Percentiles rank a stretch among this genome's conserved stretches.
These are phyloP conservation scores for Wickerhamomyces strasburgensis DNA, from an alignment of 805 yeast species.

Conservation along the genomic window DNA sequence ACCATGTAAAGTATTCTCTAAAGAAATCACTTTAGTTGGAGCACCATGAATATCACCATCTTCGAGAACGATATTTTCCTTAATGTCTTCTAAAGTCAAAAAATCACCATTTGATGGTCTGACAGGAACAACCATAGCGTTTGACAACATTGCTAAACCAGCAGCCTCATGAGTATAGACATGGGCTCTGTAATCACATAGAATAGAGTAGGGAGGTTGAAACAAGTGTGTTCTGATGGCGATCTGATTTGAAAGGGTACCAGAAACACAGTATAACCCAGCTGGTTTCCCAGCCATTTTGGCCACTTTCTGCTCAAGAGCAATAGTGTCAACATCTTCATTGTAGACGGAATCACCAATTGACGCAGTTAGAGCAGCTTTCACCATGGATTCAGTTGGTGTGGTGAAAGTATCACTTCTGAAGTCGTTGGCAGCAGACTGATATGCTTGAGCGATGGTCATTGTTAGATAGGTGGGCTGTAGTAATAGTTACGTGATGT, in stretches of 20 bases:
- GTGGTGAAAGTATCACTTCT: constrained; percentile 88
- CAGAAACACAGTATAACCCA: constrained; percentile 80
- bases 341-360: constrained; percentile 85
- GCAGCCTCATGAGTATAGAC: constrained; percentile 82
- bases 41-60: constrained; percentile 84
- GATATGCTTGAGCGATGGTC: too few relatives aligned
- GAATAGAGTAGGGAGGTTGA: constrained; percentile 79
- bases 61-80: constrained; percentile 52
- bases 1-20: constrained; percentile 87
- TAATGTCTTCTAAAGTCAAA: constrained; percentile 73
- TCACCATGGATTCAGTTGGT: constrained; percentile 72
- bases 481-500: too few relatives aligned
- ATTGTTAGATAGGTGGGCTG: too few relatives aligned
- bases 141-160: constrained; percentile 82
- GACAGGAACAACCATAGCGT: constrained; percentile 89
- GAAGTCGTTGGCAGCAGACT: constrained; percentile 42
- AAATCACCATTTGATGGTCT: constrained; percentile 69
- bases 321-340: constrained; percentile 70
- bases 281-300: constrained; percentile 73
- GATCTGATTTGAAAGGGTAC: constrained; percentile 87
- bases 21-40: constrained; percentile 75
- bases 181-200: constrained; percentile 84
- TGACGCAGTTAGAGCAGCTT: constrained; percentile 52
- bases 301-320: constrained; percentile 61
- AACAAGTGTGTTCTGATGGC: constrained; percentile 71